phyloP scores from a whole-genome alignment of 2,329 filamentous ascomycete genomes.

The Pseudogymnoascus sp. region DNA sequence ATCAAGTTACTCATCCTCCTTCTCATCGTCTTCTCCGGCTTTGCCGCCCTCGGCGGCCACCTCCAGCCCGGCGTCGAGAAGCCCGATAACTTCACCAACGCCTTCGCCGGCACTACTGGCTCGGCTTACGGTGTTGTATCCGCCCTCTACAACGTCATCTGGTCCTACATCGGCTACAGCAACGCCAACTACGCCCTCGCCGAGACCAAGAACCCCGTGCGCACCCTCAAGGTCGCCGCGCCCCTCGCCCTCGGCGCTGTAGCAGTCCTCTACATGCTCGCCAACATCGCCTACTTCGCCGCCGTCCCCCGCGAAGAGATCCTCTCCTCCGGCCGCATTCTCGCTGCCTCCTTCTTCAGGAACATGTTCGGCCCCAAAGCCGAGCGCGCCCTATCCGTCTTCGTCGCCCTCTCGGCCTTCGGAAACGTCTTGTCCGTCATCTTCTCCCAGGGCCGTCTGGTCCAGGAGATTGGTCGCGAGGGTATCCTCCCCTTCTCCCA shows the following conservation, averaged over 20 bases:
- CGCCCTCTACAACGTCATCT: slow-evolving; percentile 64
- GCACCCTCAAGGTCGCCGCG: slow-evolving; percentile 57
- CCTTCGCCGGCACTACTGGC: slow-evolving; percentile 58
- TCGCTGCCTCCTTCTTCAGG: slow-evolving; percentile 47
- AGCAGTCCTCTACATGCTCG: slow-evolving; percentile 55
- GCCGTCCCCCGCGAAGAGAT: slow-evolving; percentile 47
- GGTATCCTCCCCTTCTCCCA: slow-evolving; percentile 56
- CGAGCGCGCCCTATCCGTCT: slow-evolving; percentile 53
- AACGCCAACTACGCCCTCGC: slow-evolving; percentile 60
- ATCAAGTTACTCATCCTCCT: slow-evolving; percentile 60
- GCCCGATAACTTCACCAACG: slow-evolving; percentile 53
- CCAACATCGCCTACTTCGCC: slow-evolving; percentile 60
- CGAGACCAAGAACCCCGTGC: slow-evolving; percentile 58
- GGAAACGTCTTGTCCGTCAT: slow-evolving; percentile 61
- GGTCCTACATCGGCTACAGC: slow-evolving; percentile 60
- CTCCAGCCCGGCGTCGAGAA: slow-evolving; percentile 44
- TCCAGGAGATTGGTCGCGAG: slow-evolving; percentile 58
- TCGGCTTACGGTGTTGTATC: slow-evolving; percentile 61
- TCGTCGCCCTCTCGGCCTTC: slow-evolving; percentile 59
- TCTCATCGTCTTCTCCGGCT: slow-evolving; percentile 56
- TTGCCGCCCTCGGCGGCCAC: slow-evolving; percentile 52
- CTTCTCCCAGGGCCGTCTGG: slow-evolving; percentile 58
- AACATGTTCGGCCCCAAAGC: slow-evolving; percentile 47
- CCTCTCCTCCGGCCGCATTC: slow-evolving; percentile 40
- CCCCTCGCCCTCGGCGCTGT: slow-evolving; percentile 51